Percentiles rank a stretch among this genome's conserved stretches.
phyloP scores from a whole-genome alignment of 2,329 filamentous ascomycete genomes.

The Paracoccidioides lutzii region DNA sequence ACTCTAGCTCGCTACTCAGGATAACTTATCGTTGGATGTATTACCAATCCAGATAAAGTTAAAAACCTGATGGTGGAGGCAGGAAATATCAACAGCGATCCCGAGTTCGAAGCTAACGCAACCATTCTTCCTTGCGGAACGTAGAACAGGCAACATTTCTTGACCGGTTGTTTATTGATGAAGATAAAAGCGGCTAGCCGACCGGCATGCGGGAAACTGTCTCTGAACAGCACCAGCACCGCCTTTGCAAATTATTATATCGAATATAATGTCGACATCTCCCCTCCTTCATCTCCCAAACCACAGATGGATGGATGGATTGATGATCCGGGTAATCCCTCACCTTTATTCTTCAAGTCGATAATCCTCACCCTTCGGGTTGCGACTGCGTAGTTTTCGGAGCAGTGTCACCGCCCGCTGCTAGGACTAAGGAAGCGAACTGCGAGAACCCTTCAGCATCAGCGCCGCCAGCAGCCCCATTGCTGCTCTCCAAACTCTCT shows the following conservation, averaged over 20 bases:
- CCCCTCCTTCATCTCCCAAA: neutral
- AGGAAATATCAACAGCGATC: neutral
- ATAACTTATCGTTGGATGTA: neutral
- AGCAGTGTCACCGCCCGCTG: conserved; percentile 1
- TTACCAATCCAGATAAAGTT: neutral
- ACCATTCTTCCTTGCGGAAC: neutral
- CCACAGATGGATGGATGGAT: neutral
- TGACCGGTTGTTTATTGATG: neutral
- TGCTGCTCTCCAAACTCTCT: conserved; percentile 25
- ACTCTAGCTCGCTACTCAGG: neutral
- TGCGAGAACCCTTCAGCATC: conserved; percentile 26
- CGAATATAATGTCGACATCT: neutral
- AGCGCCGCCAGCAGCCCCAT: conserved; percentile 15
- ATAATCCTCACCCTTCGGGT: neutral
- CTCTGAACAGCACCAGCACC: neutral
- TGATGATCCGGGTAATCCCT: neutral
- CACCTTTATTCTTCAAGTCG: neutral
- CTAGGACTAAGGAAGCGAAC: conserved; percentile 23
- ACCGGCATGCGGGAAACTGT: neutral
- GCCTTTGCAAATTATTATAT: neutral
- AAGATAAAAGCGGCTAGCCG: neutral
- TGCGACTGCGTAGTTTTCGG: neutral
- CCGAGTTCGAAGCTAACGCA: neutral
- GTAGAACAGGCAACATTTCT: neutral
- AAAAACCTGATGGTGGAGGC: neutral